Conservation (phyloP, 1,284 basidiomycete genomes). For the Boletellus deceptivus region DNA sequence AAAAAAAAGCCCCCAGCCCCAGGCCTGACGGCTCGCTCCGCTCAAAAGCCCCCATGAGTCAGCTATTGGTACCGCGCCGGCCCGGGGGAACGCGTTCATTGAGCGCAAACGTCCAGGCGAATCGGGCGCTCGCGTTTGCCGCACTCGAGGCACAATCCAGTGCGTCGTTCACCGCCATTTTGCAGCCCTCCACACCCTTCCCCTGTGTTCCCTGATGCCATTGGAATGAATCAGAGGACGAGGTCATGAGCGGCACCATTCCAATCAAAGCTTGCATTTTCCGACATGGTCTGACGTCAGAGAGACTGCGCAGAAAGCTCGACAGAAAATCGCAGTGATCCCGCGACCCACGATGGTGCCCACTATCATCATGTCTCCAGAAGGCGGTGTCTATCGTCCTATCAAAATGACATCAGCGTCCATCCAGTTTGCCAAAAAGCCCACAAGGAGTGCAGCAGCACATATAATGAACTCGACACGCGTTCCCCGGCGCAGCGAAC, state of each 20-base stretch:
- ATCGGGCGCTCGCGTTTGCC: not conserved
- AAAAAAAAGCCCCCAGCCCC: no score
- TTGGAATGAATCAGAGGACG: no score
- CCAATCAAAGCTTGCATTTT: not conserved
- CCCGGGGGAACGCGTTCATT: not conserved
- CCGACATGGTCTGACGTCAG: constrained; percentile 26
- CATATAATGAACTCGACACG: constrained; percentile 17
- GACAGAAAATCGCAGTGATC: constrained; percentile 13
- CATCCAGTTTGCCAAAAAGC: constrained; percentile 10
- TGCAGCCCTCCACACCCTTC: no score
- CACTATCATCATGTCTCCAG: constrained; percentile 13
- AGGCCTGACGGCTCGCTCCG: constrained; percentile 12
- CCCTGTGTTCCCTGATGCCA: no score
- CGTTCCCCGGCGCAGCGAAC: constrained; percentile 3
- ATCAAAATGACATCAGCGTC: constrained; percentile 26
- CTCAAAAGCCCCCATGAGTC: constrained; percentile 2
- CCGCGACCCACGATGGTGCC: constrained; percentile 1
- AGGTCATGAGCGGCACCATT: no score
- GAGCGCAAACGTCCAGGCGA: not conserved
- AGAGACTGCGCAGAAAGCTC: constrained; percentile 22
- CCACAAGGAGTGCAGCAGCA: constrained; percentile 10
- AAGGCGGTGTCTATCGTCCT: constrained; percentile 19
- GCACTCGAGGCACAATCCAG: not conserved
- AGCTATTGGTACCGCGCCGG: constrained; percentile 19
- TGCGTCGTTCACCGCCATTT: no score